A percentile compares a stretch with the other conserved stretches of the same genome.
These are phyloP conservation scores for Cutaneotrichosporon cutaneum DNA, from an alignment of 1,284 basidiomycete genomes.

Conservation along the genomic window DNA sequence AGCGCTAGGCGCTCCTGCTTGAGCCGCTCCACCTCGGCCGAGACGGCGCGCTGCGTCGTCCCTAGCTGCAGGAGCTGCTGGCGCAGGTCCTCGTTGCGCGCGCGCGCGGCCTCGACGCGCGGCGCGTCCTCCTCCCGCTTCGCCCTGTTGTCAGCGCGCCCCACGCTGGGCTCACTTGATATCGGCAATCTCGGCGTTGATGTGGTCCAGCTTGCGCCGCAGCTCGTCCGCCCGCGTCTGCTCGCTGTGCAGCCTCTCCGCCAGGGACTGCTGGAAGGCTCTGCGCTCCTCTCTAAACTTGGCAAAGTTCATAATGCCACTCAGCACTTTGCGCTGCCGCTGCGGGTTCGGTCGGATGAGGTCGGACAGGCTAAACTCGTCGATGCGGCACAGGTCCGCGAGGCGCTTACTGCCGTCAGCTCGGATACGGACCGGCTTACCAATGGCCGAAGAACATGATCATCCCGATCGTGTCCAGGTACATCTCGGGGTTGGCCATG, in stretches of 20 bases:
- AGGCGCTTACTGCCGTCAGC: conserved; percentile 52
- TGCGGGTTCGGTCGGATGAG: conserved; percentile 68
- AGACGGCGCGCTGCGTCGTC: conserved; percentile 60
- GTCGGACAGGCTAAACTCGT: conserved; percentile 73
- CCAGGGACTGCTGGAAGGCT: conserved; percentile 28
- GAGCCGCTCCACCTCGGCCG: conserved; percentile 59
- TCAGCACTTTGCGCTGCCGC: conserved; percentile 70
- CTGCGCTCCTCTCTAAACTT: conserved; percentile 61
- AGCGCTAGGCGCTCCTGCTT: conserved; percentile 58
- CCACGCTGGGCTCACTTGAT: conserved; percentile 61
- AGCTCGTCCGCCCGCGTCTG: conserved; percentile 40
- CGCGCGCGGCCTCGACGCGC: conserved; percentile 61
- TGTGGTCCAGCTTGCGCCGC: conserved; percentile 57
- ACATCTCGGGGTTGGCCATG: conserved; percentile 60
- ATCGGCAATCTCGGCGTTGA: conserved; percentile 60
- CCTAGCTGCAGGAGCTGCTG: conserved; percentile 63
- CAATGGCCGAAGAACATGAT: conserved; percentile 68
- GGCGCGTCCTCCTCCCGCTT: conserved; percentile 71
- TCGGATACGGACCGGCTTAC: conserved; percentile 58
- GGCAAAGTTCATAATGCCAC: conserved; percentile 87
- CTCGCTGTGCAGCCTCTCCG: conserved; percentile 4
- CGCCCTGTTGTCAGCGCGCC: conserved; percentile 55
- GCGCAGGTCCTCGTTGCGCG: conserved; percentile 64
- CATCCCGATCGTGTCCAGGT: conserved; percentile 59
- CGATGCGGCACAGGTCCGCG: conserved; percentile 68